Conservation (phyloP, 78 protist species). For the Dictyostelium capitatum region DNA sequence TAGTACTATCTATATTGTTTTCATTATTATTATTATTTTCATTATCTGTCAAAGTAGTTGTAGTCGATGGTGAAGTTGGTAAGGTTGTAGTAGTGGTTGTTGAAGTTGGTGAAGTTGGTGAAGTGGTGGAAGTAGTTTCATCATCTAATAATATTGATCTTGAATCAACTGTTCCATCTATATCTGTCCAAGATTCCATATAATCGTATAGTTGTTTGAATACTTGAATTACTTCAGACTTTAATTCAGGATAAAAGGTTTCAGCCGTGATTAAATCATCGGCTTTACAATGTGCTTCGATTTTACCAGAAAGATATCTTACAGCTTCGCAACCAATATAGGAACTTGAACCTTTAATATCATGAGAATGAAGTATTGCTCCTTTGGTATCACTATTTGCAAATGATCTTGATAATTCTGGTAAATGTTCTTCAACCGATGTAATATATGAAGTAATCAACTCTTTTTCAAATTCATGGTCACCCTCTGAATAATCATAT, state of each 20-base stretch:
- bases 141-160: background rate
- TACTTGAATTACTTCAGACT: slow-evolving; percentile 24
- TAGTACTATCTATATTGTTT: too few species aligned
- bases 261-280: slow-evolving; percentile 19
- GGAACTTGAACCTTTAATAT: slow-evolving; percentile 61
- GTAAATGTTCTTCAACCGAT: slow-evolving; percentile 58
- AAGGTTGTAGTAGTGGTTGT: background rate
- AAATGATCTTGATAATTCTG: slow-evolving; percentile 33
- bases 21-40: too few species aligned
- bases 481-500: slow-evolving; percentile 66
- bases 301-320: slow-evolving; percentile 50
- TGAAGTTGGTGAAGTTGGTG: background rate
- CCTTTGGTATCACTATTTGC: background rate
- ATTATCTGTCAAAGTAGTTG: background rate
- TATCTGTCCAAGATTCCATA: slow-evolving; percentile 7
- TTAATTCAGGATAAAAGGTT: slow-evolving; percentile 8
- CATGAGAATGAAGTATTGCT: slow-evolving; percentile 64
- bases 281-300: slow-evolving; percentile 48
- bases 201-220: slow-evolving; percentile 18
- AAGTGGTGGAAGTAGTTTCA: background rate
- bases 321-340: slow-evolving; percentile 75
- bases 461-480: slow-evolving; percentile 42
- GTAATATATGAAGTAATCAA: slow-evolving; percentile 34
- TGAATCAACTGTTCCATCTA: background rate
- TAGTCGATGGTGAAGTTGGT: background rate